A percentile compares a stretch with the other conserved stretches of the same genome.
Conservation (phyloP, 140 eudicot species). For the Stevia rebaudiana region DNA sequence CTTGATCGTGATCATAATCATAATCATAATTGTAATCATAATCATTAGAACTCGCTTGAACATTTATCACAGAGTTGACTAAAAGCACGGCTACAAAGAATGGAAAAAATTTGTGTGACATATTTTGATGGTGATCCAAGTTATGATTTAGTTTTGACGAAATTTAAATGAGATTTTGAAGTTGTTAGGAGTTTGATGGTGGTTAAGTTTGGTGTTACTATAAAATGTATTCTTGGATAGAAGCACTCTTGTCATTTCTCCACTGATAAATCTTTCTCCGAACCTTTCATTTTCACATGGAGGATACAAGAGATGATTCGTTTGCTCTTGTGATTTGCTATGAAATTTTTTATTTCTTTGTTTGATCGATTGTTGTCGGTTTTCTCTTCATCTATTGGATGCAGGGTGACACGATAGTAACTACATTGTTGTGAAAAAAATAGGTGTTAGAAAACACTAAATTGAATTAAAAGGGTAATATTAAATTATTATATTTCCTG, state of each 20-base stretch:
- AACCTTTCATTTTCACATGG: too few species aligned
- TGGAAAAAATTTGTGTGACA: constrained; percentile 15
- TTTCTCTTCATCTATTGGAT: constrained; percentile 50
- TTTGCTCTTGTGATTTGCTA: constrained; percentile 48
- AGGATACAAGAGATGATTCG: not conserved
- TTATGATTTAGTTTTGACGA: not conserved
- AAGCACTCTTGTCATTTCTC: constrained; percentile 5
- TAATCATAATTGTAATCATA: not conserved
- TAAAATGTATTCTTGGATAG: not conserved
- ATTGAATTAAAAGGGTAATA: too few species aligned
- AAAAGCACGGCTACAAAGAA: constrained; percentile 13
- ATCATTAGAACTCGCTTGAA: not conserved
- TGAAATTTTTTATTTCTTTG: constrained; percentile 42
- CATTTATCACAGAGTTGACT: not conserved
- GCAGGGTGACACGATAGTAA: too few species aligned
- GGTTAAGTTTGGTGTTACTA: not conserved
- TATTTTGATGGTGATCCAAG: constrained; percentile 14
- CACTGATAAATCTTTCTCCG: not conserved
- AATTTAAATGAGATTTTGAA: constrained; percentile 13
- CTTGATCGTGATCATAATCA: not conserved
- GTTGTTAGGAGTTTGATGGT: constrained; percentile 5
- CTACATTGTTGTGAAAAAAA: too few species aligned
- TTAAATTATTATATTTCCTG: too few species aligned
- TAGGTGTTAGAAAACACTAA: too few species aligned
- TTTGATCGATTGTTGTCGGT: constrained; percentile 46